Evolutionary conservation across 2,329 filamentous ascomycete genomes (phyloP).

Genomic region (Hymenoscyphus linearis): DNA sequence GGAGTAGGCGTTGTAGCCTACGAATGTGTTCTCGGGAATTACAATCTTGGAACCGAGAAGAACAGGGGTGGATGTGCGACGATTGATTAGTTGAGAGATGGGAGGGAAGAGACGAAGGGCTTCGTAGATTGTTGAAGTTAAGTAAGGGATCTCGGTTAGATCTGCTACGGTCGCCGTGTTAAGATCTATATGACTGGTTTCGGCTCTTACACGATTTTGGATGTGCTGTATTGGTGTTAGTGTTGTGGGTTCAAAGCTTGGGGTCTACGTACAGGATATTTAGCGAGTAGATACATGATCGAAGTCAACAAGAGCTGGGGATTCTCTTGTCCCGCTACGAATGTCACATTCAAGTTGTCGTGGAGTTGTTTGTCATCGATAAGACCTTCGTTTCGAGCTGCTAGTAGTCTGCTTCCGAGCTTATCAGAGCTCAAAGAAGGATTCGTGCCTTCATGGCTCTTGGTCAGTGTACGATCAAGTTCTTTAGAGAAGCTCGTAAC

Average conservation of each 20-base stretch:
- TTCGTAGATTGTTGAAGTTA: constrained; percentile 7
- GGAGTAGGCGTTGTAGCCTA: constrained; percentile 6
- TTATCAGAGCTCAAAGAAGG: constrained; percentile 3
- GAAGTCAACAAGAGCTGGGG: constrained; percentile 7
- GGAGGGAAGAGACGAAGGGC: constrained; percentile 7
- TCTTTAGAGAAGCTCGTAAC: constrained; percentile 2
- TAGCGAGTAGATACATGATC: constrained; percentile 6
- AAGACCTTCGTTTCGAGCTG: constrained; percentile 7
- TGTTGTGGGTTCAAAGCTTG: not conserved
- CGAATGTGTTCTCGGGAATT: constrained; percentile 2
- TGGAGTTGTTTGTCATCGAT: constrained; percentile 4
- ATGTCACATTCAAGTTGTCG: constrained; percentile 6
- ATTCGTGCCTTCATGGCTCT: not conserved
- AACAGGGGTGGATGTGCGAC: constrained; percentile 1
- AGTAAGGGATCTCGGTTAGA: constrained; percentile 2
- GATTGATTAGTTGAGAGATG: constrained; percentile 8
- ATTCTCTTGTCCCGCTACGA: constrained; percentile 7
- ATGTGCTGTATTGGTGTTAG: not conserved
- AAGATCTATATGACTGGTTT: not conserved
- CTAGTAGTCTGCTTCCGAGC: constrained; percentile 4
- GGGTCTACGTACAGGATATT: constrained; percentile 2
- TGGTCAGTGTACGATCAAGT: not conserved
- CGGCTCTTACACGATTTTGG: not conserved
- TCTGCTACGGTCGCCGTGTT: not conserved
- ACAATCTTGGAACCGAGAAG: not conserved